Evolutionary conservation across 441 rosid genomes (phyloP).

Genomic region (Adansonia gregorii): DNA sequence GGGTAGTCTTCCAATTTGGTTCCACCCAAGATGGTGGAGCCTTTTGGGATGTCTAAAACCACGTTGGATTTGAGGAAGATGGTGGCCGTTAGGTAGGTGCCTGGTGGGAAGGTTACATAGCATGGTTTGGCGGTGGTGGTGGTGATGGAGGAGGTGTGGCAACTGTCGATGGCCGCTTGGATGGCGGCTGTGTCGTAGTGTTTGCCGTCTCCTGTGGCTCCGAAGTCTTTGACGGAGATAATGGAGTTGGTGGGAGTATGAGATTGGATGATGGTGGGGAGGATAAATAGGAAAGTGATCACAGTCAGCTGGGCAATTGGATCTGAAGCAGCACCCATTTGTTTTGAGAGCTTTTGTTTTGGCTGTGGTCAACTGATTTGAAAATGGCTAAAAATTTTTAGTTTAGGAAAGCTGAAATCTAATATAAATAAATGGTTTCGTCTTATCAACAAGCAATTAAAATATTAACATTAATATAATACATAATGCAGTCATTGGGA

Average conservation of each 20-base stretch:
- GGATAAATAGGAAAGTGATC: constrained; percentile 17
- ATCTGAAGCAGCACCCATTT: constrained; percentile 15
- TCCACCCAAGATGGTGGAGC: constrained; percentile 73
- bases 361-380: background rate
- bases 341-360: background rate
- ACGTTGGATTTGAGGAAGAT: constrained; percentile 68
- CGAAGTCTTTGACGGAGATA: constrained; percentile 60
- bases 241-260: constrained; percentile 27
- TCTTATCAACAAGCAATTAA: background rate
- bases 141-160: constrained; percentile 43
- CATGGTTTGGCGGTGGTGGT: constrained; percentile 45
- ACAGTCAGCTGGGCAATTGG: constrained; percentile 13
- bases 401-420: background rate
- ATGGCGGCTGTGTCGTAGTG: constrained; percentile 72
- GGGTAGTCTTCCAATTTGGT: constrained; percentile 68
- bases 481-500: background rate
- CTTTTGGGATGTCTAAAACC: constrained; percentile 57
- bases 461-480: background rate
- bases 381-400: background rate
- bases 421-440: background rate
- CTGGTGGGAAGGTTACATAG: constrained; percentile 70
- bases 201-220: constrained; percentile 75
- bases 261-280: constrained; percentile 39
- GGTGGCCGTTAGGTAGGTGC: constrained; percentile 76
- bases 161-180: constrained; percentile 73